Evolutionary conservation across 2,329 filamentous ascomycete species (phyloP).

Genomic region (Pseudogymnoascus sp.): DNA sequence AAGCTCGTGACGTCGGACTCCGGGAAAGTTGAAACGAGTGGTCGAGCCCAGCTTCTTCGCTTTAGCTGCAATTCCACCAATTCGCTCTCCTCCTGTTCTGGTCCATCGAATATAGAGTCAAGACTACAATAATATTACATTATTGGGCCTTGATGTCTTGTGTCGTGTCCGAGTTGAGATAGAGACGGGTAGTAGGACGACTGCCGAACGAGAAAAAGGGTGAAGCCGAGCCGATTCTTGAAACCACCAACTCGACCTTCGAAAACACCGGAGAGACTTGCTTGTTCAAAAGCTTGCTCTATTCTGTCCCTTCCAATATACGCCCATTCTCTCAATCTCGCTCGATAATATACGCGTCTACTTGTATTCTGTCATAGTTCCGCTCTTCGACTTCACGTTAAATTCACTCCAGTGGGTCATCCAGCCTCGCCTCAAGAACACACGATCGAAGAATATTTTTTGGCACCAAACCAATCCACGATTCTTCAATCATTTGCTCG

Average conservation of each 20-base stretch:
- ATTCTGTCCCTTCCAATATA: constrained; percentile 5
- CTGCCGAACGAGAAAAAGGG: constrained; percentile 2
- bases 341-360: neutral
- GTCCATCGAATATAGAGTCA: constrained; percentile 1
- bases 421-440: constrained; percentile 9
- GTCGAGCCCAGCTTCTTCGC: neutral
- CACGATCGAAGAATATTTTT: constrained; percentile 3
- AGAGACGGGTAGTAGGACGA: constrained; percentile 5
- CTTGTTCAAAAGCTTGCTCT: neutral
- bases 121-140: neutral
- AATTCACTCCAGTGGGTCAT: constrained; percentile 9
- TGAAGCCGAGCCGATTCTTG: neutral
- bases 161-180: constrained; percentile 9
- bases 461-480: neutral
- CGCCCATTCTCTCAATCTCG: constrained; percentile 5
- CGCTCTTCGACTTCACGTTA: constrained; percentile 4
- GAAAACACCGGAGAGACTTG: neutral
- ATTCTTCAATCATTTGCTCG: constrained; percentile 9
- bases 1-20: constrained; percentile 1
- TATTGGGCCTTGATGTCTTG: constrained; percentile 10
- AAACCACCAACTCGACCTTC: neutral
- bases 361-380: constrained; percentile 8
- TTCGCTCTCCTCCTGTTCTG: neutral
- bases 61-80: constrained; percentile 4
- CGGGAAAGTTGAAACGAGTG: neutral